Evolutionary conservation across 345 rosid genomes (phyloP).

Genomic region (Arabidopsis arenosa): DNA sequence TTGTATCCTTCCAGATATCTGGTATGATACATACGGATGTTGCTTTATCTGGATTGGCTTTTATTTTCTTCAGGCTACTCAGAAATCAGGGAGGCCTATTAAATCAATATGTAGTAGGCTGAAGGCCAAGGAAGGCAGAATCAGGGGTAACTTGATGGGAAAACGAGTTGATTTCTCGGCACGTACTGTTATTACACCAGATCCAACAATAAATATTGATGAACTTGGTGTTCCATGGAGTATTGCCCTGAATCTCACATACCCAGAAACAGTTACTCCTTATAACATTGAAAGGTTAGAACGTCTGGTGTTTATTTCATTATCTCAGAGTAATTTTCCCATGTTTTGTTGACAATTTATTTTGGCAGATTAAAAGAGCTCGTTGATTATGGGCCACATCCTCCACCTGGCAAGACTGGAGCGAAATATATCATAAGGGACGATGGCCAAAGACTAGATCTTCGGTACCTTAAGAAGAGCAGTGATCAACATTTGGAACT

Average conservation of each 20-base stretch:
- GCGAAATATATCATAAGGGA: conserved; percentile 97
- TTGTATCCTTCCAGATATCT: conserved; percentile 30
- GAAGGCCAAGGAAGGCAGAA: conserved; percentile 97
- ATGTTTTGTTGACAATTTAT: conserved; percentile 10
- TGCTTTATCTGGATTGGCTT: conserved; percentile 27
- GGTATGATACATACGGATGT: conserved; percentile 3
- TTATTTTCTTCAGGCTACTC: conserved; percentile 79
- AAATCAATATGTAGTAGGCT: conserved; percentile 96
- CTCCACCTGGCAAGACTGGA: conserved; percentile 97
- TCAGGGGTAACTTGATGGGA: conserved; percentile 97
- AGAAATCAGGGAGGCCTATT: conserved; percentile 95
- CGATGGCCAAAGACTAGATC: conserved; percentile 98
- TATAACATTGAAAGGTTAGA: conserved; percentile 91
- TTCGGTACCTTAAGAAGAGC: conserved; percentile 96
- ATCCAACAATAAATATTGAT: conserved; percentile 94
- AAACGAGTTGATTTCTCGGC: conserved; percentile 99
- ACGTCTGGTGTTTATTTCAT: background rate
- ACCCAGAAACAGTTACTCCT: conserved; percentile 96
- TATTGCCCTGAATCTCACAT: conserved; percentile 91
- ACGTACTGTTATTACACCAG: conserved; percentile 99
- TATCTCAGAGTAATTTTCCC: background rate
- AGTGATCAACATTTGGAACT: conserved; percentile 98
- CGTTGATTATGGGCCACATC: conserved; percentile 97
- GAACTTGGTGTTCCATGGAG: conserved; percentile 98
- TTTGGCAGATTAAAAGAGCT: conserved; percentile 83